Percentiles rank a stretch among this genome's conserved stretches.
phyloP scores from a whole-genome alignment of 768 basidiomycete species.

The Tricholoma furcatifolium region DNA sequence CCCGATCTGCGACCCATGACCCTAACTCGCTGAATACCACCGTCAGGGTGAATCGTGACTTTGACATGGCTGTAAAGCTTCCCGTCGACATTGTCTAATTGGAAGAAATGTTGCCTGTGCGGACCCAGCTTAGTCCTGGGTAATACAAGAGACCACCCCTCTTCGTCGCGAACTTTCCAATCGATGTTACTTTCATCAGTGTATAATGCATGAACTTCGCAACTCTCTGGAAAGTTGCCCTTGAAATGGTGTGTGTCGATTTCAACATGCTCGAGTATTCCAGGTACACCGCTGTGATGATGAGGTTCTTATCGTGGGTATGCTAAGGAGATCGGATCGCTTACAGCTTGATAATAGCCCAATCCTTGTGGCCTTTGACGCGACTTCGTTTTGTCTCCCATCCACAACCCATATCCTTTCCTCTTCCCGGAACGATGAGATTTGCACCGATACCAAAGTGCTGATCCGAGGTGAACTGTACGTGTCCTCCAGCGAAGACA shows the following conservation, averaged over 20 bases:
- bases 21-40: slow-evolving; percentile 92
- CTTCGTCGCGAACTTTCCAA: slow-evolving; percentile 32
- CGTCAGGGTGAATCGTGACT: slow-evolving; percentile 91
- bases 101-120: slow-evolving; percentile 87
- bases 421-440: slow-evolving; percentile 87
- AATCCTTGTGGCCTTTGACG: slow-evolving; percentile 79
- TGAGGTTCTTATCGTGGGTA: background rate
- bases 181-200: slow-evolving; percentile 32
- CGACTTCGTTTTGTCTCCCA: slow-evolving; percentile 97
- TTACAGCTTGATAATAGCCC: slow-evolving; percentile 87
- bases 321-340: slow-evolving; percentile 24
- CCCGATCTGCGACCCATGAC: slow-evolving; percentile 60
- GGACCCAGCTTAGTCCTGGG: slow-evolving; percentile 81
- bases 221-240: slow-evolving; percentile 92
- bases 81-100: slow-evolving; percentile 63
- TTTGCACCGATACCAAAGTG: slow-evolving; percentile 94
- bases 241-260: slow-evolving; percentile 96
- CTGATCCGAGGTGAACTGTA: slow-evolving; percentile 86
- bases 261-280: slow-evolving; percentile 73
- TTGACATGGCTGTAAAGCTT: slow-evolving; percentile 77
- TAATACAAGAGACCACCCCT: slow-evolving; percentile 74
- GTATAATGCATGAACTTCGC: slow-evolving; percentile 69
- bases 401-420: slow-evolving; percentile 94
- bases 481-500: slow-evolving; percentile 85
- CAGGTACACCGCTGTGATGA: slow-evolving; percentile 62